These are phyloP conservation scores for Setaria italica DNA, from an alignment of 202 grass and related monocot genomes.

Conservation along the genomic window DNA sequence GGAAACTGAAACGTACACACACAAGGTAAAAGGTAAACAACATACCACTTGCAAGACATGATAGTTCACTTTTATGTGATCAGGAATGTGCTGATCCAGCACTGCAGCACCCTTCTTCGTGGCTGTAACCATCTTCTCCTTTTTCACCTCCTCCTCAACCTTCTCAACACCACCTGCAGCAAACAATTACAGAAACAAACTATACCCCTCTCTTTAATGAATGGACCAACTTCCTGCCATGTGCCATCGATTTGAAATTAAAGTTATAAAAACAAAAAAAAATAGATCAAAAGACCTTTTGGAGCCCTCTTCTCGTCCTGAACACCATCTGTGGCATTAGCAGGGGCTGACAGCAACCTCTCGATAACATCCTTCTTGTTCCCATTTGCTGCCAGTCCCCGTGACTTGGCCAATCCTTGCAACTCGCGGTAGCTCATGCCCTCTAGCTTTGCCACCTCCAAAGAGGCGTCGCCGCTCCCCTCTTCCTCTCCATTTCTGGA, in stretches of 20 bases:
- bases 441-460: slow-evolving; percentile 55
- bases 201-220: not conserved
- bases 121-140: slow-evolving; percentile 75
- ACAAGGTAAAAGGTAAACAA: slow-evolving; percentile 18
- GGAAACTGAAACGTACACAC: not conserved
- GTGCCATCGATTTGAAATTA: not conserved
- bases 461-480: slow-evolving; percentile 12
- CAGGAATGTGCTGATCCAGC: slow-evolving; percentile 73
- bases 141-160: slow-evolving; percentile 55
- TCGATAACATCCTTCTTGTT: slow-evolving; percentile 61
- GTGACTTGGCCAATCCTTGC: slow-evolving; percentile 60
- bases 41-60: slow-evolving; percentile 89
- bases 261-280: not conserved
- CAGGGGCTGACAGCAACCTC: slow-evolving; percentile 51
- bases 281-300: slow-evolving; percentile 40
- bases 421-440: slow-evolving; percentile 68
- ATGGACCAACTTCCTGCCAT: not conserved
- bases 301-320: slow-evolving; percentile 29
- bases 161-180: slow-evolving; percentile 34
- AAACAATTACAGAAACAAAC: slow-evolving; percentile 41
- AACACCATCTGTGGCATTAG: slow-evolving; percentile 35
- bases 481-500: slow-evolving; percentile 18
- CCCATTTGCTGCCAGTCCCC: slow-evolving; percentile 59
- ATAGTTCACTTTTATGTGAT: slow-evolving; percentile 69
- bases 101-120: slow-evolving; percentile 88